Conservation (phyloP, 352 stramenopile species). For the Globisporangium sylvaticum region DNA sequence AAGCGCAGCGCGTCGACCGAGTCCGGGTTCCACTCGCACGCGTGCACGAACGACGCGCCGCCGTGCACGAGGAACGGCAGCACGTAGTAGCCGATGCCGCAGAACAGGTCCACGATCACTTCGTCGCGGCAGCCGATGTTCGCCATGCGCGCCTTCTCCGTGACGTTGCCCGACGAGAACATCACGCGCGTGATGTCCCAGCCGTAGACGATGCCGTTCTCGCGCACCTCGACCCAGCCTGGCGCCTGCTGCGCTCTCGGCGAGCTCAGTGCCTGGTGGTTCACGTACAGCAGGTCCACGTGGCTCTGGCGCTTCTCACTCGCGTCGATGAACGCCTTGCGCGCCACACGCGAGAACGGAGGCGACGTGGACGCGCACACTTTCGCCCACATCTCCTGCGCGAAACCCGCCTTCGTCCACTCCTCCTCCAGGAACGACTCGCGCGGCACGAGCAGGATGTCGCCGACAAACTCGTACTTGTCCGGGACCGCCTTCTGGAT, state of each 20-base stretch:
- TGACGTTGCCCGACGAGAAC: slow-evolving; percentile 97
- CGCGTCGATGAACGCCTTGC: slow-evolving; percentile 75
- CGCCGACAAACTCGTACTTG: slow-evolving; percentile 76
- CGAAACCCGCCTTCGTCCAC: slow-evolving; percentile 40
- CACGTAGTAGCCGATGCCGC: slow-evolving; percentile 98
- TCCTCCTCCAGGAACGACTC: slow-evolving; percentile 55
- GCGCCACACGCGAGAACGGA: slow-evolving; percentile 64
- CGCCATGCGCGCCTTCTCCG: slow-evolving; percentile 94
- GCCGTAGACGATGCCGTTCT: slow-evolving; percentile 93
- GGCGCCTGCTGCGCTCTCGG: slow-evolving; percentile 29
- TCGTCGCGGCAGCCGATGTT: slow-evolving; percentile 81
- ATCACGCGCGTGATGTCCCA: slow-evolving; percentile 96
- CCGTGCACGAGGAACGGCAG: slow-evolving; percentile 92
- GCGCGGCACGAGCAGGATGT: slow-evolving; percentile 67
- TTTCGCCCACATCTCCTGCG: slow-evolving; percentile 55
- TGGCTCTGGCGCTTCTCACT: slow-evolving; percentile 80
- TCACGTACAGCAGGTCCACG: slow-evolving; percentile 64
- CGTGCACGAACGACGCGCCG: slow-evolving; percentile 86
- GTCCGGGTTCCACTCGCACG: slow-evolving; percentile 96
- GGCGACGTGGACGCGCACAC: slow-evolving; percentile 54
- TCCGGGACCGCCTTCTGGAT: slow-evolving; percentile 43
- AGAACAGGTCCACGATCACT: slow-evolving; percentile 94
- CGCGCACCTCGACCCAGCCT: slow-evolving; percentile 85
- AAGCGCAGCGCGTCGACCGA: slow-evolving; percentile 87
- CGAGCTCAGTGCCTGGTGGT: slow-evolving; percentile 33